phyloP scores from a whole-genome alignment of 345 rosid species.

The Citrus medica region DNA sequence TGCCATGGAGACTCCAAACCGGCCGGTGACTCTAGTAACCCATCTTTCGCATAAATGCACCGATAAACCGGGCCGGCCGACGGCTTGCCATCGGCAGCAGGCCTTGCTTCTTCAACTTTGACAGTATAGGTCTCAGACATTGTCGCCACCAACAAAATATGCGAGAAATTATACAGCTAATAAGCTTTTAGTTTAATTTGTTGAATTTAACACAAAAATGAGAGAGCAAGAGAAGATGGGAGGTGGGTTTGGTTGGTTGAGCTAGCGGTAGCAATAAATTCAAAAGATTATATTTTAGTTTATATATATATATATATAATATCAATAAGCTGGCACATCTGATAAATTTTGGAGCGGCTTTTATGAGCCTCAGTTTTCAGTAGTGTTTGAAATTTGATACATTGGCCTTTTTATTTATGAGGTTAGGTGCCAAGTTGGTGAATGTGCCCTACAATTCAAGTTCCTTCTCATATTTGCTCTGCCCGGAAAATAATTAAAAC shows the following conservation, averaged over 20 bases:
- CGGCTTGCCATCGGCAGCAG: slow-evolving; percentile 44
- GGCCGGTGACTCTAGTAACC: slow-evolving; percentile 54
- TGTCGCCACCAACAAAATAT: neutral
- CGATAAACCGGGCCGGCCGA: slow-evolving; percentile 85
- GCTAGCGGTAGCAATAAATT: slow-evolving; percentile 30
- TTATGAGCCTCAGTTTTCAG: neutral
- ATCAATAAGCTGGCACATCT: neutral
- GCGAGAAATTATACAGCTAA: neutral
- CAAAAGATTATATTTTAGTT: neutral
- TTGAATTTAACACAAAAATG: slow-evolving; percentile 12
- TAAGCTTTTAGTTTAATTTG: neutral
- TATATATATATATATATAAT: no score
- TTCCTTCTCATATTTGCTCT: neutral
- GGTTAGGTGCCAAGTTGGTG: neutral
- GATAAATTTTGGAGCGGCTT: neutral
- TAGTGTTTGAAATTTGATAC: neutral
- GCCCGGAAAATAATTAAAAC: neutral
- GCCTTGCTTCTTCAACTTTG: slow-evolving; percentile 67
- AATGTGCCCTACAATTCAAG: neutral
- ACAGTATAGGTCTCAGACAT: slow-evolving; percentile 40
- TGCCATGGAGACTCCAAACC: slow-evolving; percentile 86
- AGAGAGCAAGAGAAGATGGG: neutral
- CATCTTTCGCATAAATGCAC: slow-evolving; percentile 73
- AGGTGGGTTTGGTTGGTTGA: slow-evolving; percentile 24
- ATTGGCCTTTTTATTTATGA: neutral